Conservation (phyloP, 2,329 filamentous ascomycete genomes). For the Cercospora berteroae region DNA sequence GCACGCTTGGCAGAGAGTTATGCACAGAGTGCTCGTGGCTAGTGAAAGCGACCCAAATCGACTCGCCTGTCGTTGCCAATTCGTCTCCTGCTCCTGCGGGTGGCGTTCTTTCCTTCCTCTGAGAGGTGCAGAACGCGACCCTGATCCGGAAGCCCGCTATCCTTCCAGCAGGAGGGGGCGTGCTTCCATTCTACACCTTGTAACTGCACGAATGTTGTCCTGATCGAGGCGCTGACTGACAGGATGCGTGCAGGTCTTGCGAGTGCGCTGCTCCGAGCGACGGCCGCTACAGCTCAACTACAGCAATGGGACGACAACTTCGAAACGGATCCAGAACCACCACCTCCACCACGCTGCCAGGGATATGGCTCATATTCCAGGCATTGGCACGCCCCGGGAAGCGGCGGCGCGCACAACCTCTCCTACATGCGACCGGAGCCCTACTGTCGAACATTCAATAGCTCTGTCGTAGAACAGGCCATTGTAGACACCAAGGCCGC, state of each 20-base stretch:
- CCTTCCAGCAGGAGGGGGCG: neutral
- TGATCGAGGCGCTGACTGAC: neutral
- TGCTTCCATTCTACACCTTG: neutral
- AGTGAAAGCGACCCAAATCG: neutral
- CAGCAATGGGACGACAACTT: neutral
- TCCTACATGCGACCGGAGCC: constrained; percentile 44
- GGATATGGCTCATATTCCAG: constrained; percentile 41
- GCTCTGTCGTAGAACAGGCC: constrained; percentile 38
- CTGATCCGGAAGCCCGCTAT: neutral
- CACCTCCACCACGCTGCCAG: constrained; percentile 37
- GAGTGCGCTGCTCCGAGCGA: neutral
- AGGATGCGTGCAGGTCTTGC: neutral
- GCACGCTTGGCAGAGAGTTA: neutral
- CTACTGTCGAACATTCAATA: constrained; percentile 44
- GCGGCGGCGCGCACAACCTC: constrained; percentile 43
- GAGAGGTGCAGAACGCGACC: neutral
- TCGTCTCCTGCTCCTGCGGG: neutral
- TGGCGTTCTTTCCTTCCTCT: constrained; percentile 2
- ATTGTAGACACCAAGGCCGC: constrained; percentile 30
- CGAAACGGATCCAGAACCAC: constrained; percentile 20
- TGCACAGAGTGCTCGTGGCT: neutral
- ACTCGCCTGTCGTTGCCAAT: neutral
- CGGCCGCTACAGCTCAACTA: neutral
- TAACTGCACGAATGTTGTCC: neutral
- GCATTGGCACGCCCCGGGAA: constrained; percentile 39